phyloP scores from a whole-genome alignment of 2,329 filamentous ascomycete species.

The Pseudogymnoascus pannorum region DNA sequence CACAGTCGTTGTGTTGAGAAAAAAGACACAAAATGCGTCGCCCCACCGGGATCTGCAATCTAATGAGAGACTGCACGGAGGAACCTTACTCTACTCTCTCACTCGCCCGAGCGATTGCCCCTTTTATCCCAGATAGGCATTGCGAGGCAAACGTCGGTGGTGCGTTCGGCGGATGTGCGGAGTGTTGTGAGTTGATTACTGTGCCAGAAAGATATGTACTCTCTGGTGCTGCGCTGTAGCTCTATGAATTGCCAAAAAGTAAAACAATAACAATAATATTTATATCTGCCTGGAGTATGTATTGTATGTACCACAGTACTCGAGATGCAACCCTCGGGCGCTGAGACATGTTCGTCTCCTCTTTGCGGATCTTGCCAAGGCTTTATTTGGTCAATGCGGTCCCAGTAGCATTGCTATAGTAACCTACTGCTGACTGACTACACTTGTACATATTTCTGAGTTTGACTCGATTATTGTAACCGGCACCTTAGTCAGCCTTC shows the following conservation, averaged over 20 bases:
- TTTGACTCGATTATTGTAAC: background rate
- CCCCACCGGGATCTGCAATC: slow-evolving; percentile 4
- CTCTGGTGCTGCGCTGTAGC: background rate
- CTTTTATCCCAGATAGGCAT: background rate
- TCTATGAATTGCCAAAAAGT: background rate
- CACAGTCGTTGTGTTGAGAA: slow-evolving; percentile 5
- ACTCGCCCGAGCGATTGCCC: slow-evolving; percentile 6
- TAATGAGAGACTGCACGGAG: slow-evolving; percentile 3
- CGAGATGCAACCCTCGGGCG: slow-evolving; percentile 1
- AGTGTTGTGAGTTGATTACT: background rate
- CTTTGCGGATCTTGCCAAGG: background rate
- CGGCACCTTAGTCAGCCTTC: slow-evolving; percentile 4
- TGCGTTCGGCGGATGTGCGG: background rate
- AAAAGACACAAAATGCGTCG: background rate
- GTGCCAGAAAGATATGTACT: background rate
- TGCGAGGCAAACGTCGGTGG: background rate
- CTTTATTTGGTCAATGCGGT: background rate
- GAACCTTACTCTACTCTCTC: slow-evolving; percentile 7
- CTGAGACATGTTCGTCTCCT: background rate
- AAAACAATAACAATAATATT: slow-evolving; percentile 8
- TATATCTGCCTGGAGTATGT: slow-evolving; percentile 3
- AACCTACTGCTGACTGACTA: background rate
- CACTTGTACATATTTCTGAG: background rate
- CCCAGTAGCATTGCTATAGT: slow-evolving; percentile 3
- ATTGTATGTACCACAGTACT: too few species aligned